Conservation (phyloP, 116 monocot species). For the Trichopus zeylanicus region DNA sequence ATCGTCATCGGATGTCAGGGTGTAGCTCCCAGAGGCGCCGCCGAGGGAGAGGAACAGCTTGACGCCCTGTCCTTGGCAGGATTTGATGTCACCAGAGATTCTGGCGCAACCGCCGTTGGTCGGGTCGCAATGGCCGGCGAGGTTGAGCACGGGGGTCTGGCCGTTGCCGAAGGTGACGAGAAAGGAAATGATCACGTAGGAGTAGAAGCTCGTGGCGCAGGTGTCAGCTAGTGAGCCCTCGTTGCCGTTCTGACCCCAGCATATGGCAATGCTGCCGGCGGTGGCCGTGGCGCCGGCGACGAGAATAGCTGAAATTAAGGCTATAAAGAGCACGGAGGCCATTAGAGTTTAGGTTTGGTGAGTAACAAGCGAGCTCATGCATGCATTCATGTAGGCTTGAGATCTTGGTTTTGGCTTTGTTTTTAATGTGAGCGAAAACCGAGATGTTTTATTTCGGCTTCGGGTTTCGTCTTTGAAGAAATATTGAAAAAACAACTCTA, state of each 20-base stretch:
- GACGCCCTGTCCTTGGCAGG: constrained; percentile 1
- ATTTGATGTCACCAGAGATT: neutral
- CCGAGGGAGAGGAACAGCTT: constrained; percentile 4
- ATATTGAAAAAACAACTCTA: too few species aligned
- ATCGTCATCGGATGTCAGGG: neutral
- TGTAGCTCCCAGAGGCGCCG: neutral
- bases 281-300: neutral
- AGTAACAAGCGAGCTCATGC: too few species aligned
- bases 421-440: too few species aligned
- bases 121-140: constrained; percentile 3
- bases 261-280: constrained; percentile 31
- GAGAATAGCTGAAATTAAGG: neutral
- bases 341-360: neutral
- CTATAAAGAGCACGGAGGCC: neutral
- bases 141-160: constrained; percentile 1
- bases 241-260: constrained; percentile 59
- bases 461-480: too few species aligned
- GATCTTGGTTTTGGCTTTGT: too few species aligned
- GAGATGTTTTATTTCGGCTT: too few species aligned
- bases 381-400: too few species aligned
- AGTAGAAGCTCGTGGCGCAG: constrained; percentile 33
- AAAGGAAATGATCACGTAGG: neutral
- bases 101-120: neutral
- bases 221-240: constrained; percentile 41
- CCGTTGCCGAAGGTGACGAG: constrained; percentile 2